Evolutionary conservation across 768 basidiomycete genomes (phyloP).

Genomic region (Trametes maxima): DNA sequence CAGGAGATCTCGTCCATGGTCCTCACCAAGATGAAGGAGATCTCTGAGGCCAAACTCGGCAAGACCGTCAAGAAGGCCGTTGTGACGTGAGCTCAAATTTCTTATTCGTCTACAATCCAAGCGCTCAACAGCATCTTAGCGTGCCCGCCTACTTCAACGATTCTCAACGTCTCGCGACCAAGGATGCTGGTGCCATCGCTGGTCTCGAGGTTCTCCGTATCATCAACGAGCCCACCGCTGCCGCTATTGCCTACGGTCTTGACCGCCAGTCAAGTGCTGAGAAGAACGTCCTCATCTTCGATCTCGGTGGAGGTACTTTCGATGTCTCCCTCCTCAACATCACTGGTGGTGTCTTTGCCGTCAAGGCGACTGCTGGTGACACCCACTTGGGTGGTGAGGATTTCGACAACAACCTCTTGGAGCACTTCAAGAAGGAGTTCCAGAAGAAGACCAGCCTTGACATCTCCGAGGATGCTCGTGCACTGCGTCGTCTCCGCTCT

Average conservation of each 20-base stretch:
- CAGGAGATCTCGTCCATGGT: conserved; percentile 99
- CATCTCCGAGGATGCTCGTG: conserved; percentile 96
- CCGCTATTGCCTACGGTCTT: conserved; percentile 98
- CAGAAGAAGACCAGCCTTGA: conserved; percentile 96
- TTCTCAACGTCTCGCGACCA: conserved; percentile 98
- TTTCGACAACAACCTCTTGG: conserved; percentile 97
- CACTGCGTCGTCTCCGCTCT: conserved; percentile 91
- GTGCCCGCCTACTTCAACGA: conserved; percentile 99
- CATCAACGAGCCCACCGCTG: conserved; percentile 99
- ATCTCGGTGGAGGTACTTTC: conserved; percentile 99
- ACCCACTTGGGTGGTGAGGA: conserved; percentile 99
- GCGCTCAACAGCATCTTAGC: conserved; percentile 36
- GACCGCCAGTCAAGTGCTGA: conserved; percentile 94
- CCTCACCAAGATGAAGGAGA: conserved; percentile 99
- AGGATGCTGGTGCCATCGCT: conserved; percentile 97
- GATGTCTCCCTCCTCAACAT: conserved; percentile 99
- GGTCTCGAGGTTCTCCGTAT: conserved; percentile 99
- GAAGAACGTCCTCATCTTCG: conserved; percentile 99
- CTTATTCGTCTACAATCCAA: conserved; percentile 8
- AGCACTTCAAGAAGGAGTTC: conserved; percentile 99
- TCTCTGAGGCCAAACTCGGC: conserved; percentile 98
- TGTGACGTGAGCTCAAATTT: conserved; percentile 72
- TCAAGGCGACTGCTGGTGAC: conserved; percentile 99
- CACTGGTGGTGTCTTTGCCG: conserved; percentile 97
- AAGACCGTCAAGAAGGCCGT: conserved; percentile 99